A percentile compares a stretch with the other conserved stretches of the same genome.
These are phyloP conservation scores for Fraxinus albicans DNA, from an alignment of 305 asterid genomes.

Conservation along the genomic window DNA sequence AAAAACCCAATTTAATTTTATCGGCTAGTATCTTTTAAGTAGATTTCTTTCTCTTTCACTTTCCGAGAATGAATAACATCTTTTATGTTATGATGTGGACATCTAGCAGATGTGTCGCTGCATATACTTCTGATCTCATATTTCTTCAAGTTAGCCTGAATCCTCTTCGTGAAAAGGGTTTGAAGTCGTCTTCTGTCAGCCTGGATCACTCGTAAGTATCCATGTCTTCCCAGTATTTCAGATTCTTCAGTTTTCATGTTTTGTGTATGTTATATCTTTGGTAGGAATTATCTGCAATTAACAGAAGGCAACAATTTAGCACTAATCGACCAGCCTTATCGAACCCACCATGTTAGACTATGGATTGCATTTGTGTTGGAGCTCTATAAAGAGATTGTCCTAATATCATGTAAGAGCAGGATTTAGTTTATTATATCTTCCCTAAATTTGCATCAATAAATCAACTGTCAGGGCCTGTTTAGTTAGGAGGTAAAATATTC, in stretches of 20 bases:
- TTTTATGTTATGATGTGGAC: slow-evolving; percentile 18
- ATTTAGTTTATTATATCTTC: background rate
- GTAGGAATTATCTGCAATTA: background rate
- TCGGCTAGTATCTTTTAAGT: slow-evolving; percentile 3
- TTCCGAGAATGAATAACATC: background rate
- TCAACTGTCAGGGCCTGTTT: background rate
- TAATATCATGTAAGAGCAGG: background rate
- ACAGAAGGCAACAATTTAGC: background rate
- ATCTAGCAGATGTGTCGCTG: slow-evolving; percentile 78
- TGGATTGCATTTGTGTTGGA: background rate
- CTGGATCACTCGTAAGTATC: slow-evolving; percentile 87
- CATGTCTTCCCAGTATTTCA: background rate
- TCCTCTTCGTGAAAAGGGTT: slow-evolving; percentile 79
- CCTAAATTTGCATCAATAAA: background rate
- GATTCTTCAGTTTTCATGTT: slow-evolving; percentile 14
- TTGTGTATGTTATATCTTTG: background rate
- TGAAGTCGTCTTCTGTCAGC: slow-evolving; percentile 61
- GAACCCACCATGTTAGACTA: background rate
- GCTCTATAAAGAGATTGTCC: background rate
- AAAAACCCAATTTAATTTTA: background rate
- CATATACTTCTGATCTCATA: slow-evolving; percentile 84
- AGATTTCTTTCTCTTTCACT: background rate
- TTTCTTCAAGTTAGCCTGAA: slow-evolving; percentile 69
- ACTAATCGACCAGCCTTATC: background rate
- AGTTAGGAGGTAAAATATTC: background rate